phyloP scores from a whole-genome alignment of 2,329 filamentous ascomycete species.

The Fusarium nisikadoi region DNA sequence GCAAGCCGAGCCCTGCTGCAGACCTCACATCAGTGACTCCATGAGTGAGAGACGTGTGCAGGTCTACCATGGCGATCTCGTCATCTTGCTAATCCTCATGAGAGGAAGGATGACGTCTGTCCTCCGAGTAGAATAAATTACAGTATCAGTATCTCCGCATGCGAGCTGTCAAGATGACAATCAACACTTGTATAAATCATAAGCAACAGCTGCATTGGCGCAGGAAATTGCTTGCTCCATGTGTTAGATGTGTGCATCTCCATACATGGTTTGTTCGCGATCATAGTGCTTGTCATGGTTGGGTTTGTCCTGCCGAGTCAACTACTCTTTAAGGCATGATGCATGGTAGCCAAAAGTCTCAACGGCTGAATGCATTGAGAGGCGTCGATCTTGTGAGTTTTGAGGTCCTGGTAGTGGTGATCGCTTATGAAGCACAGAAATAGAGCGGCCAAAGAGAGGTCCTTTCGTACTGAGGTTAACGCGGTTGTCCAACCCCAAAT shows the following conservation, averaged over 20 bases:
- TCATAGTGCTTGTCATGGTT: slow-evolving; percentile 28
- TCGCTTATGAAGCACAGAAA: slow-evolving; percentile 10
- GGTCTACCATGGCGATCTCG: slow-evolving; percentile 44
- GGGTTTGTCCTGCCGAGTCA: slow-evolving; percentile 13
- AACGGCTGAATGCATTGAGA: slow-evolving; percentile 26
- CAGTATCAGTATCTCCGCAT: slow-evolving; percentile 31
- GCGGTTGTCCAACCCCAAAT: slow-evolving; percentile 31
- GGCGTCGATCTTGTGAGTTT: slow-evolving; percentile 29
- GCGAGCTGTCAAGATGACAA: slow-evolving; percentile 28
- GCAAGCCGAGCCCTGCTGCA: slow-evolving; percentile 47
- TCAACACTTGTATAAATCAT: slow-evolving; percentile 13
- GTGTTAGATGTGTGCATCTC: slow-evolving; percentile 12
- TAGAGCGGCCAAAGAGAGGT: background rate
- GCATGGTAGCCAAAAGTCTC: slow-evolving; percentile 12
- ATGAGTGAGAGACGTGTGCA: slow-evolving; percentile 37
- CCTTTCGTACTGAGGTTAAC: slow-evolving; percentile 31
- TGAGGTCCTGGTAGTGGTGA: slow-evolving; percentile 15
- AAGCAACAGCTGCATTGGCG: slow-evolving; percentile 10
- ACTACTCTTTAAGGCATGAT: slow-evolving; percentile 22
- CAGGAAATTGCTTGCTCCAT: slow-evolving; percentile 5
- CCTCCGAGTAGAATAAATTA: slow-evolving; percentile 45
- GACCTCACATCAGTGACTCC: slow-evolving; percentile 31
- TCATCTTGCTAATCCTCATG: slow-evolving; percentile 40
- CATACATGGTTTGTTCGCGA: background rate
- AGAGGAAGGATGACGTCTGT: slow-evolving; percentile 43